Percentiles rank a stretch among this genome's conserved stretches.
These are phyloP conservation scores for Globisporangium middletonii DNA, from an alignment of 352 stramenopile genomes.

Conservation along the genomic window DNA sequence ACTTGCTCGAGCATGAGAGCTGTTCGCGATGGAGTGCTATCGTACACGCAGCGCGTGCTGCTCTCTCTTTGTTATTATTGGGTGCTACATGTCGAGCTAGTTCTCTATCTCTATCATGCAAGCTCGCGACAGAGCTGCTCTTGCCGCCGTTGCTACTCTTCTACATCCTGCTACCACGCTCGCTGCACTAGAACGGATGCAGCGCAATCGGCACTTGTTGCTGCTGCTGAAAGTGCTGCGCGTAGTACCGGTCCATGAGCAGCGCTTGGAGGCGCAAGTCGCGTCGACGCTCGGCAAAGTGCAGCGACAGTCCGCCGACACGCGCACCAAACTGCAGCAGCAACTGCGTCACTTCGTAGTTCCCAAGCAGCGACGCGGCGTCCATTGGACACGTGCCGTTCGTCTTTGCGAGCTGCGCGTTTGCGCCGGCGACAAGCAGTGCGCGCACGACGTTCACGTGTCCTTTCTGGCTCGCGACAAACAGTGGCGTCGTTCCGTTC, in stretches of 20 bases:
- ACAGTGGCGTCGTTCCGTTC: conserved; percentile 66
- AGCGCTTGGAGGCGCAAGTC: conserved; percentile 53
- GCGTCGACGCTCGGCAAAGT: conserved; percentile 68
- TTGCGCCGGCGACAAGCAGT: conserved; percentile 51
- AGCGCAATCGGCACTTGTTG: not conserved
- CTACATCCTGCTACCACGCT: not conserved
- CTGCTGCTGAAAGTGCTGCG: conserved; percentile 32
- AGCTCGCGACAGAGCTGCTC: too few relatives aligned
- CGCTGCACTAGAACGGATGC: conserved; percentile 2
- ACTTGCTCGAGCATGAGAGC: too few relatives aligned
- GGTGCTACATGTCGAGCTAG: not conserved
- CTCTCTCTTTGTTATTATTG: too few relatives aligned
- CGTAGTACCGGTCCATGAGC: conserved; percentile 60
- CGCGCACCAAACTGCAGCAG: conserved; percentile 63
- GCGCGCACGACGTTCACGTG: conserved; percentile 45
- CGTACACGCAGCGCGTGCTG: too few relatives aligned
- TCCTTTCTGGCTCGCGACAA: conserved; percentile 72
- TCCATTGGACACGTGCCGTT: conserved; percentile 75
- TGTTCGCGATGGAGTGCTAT: too few relatives aligned
- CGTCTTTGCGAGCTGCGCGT: conserved; percentile 48
- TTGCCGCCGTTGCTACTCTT: too few relatives aligned
- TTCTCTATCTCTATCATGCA: too few relatives aligned
- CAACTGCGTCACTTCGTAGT: conserved; percentile 49
- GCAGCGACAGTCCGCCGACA: conserved; percentile 54
- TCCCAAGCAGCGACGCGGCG: conserved; percentile 54